Conservation (phyloP, 2,329 filamentous ascomycete species). For the Cladophialophora chaetospira region DNA sequence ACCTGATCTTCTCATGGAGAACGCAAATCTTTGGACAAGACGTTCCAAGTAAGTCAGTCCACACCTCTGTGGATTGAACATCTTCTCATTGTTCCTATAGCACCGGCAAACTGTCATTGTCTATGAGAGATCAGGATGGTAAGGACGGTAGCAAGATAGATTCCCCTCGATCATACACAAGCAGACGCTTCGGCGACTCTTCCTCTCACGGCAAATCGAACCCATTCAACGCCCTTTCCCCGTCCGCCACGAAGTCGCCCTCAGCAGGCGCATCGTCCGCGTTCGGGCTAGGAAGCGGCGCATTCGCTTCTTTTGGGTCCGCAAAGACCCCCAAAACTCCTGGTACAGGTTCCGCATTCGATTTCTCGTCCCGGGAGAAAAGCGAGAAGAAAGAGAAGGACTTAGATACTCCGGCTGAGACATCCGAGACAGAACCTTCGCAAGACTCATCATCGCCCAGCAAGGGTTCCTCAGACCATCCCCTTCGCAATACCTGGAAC, state of each 20-base stretch:
- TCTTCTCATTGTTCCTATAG: slow-evolving; percentile 49
- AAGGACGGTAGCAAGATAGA: slow-evolving; percentile 59
- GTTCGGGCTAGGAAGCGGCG: slow-evolving; percentile 90
- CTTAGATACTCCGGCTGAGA: slow-evolving; percentile 34
- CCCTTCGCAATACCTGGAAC: slow-evolving; percentile 84
- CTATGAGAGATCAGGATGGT: slow-evolving; percentile 64
- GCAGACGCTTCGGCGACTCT: slow-evolving; percentile 73
- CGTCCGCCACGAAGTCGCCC: slow-evolving; percentile 71
- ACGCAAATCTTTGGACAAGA: slow-evolving; percentile 54
- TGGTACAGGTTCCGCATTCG: slow-evolving; percentile 68
- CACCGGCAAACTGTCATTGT: slow-evolving; percentile 86
- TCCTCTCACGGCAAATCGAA: slow-evolving; percentile 74
- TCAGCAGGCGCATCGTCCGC: slow-evolving; percentile 78
- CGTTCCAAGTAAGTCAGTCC: slow-evolving; percentile 48
- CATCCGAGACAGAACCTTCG: slow-evolving; percentile 44
- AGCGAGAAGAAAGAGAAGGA: slow-evolving; percentile 67
- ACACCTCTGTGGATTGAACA: background rate
- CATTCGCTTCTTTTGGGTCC: slow-evolving; percentile 90
- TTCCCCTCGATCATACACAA: slow-evolving; percentile 63
- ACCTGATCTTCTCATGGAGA: slow-evolving; percentile 46
- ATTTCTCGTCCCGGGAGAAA: slow-evolving; percentile 71
- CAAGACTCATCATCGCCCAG: slow-evolving; percentile 38
- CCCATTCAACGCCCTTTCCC: slow-evolving; percentile 75
- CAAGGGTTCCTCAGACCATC: slow-evolving; percentile 49
- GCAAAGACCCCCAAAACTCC: slow-evolving; percentile 87